Evolutionary conservation across 805 yeast genomes (phyloP), one percentile per base, ranked within the genome.

Genomic region (Teunomyces gatunensis): DNA sequence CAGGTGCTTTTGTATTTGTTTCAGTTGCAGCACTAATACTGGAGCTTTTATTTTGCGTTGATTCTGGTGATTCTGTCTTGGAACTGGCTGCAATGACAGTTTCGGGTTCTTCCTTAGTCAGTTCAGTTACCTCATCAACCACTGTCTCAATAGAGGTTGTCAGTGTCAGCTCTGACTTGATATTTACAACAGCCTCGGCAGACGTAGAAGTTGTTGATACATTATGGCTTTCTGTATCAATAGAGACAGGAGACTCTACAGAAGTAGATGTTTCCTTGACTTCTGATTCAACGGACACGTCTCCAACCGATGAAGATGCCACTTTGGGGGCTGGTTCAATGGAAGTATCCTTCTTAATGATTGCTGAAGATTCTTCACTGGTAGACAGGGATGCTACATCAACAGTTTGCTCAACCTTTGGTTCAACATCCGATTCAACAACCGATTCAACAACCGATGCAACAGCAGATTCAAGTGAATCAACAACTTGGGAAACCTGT

Each of bases 131-230:
- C 4, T 15, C 9, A 10, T 37, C 45, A 20, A 43, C 52, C 17
- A 45, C 48, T 2, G 43, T 36, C 27, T 44, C 52, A 13, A 21
- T 39, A 3, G 37, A 7, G 15, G 34, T n/a, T 9, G 13, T 9
- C 4, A 25, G 10, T 7, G 27, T 25, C 27, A 25, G 27, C 27
- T 25, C 27, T 25, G 27, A 25, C 27, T 25, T 25, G 27, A 25
- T 25, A 17, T 23, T 44, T 15, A 7, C 47, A 44, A 41, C 37
- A 39, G 29, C 46, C 30, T 33, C 47, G 42, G 35, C 47, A 39
- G 21, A 20, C 3, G 27, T 25, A 9, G 27, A 25, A 25, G 27
- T 9, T 2, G 27, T 25, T 25, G 27, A 7, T 25, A 6, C 27
- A 25, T 25, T 9, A 7, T 11, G 27, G 27, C 6, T 25, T 25